Base-by-base conservation (phyloP, 108 stramenopile species). In the Cylindrotheca closterium region DNA sequence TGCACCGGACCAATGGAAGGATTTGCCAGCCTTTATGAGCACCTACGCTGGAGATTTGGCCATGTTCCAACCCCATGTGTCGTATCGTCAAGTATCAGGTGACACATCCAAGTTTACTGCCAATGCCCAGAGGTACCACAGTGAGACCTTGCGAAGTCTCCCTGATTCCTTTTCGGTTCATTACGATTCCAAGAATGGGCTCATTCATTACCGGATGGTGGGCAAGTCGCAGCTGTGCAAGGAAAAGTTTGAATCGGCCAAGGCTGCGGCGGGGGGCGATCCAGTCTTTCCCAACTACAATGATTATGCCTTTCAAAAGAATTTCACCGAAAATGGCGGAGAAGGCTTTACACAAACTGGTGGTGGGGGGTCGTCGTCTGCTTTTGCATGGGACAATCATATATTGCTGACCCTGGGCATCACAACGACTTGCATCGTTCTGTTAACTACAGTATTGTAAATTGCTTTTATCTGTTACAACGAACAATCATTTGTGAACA, bases 271-370 rank as follows among this genome's bases (percentile, higher is more conserved):
- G 15, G 73, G 73, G 15, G 73, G 73, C 29, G 31, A 53, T n/a
- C 65, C 73, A 22, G 21, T 56, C 28, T 74, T 74, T 47, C 73
- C 73, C 0, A 56, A 74, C 28, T 74, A 65, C 31, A 53, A 61
- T 30, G 71, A 64, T 10, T 57, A 4, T 10, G 10, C 10, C 7
- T 42, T 42, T 42, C 37, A 42, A 15, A 7, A 42, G 37, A 42
- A 42, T 42, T 7, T 42, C 37, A 42, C 37, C 7, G 37, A 42
- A 42, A 42, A 42, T 42, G 37, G 37, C n/a, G n/a, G n/a, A n/a
- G n/a, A n/a, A n/a, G n/a, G n/a, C n/a, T n/a, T n/a, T n/a, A n/a
- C n/a, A n/a, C n/a, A n/a, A n/a, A n/a, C n/a, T n/a, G n/a, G n/a
- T n/a, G n/a, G n/a, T n/a, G n/a, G n/a, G n/a, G n/a, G n/a, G n/a